Evolutionary conservation across 768 basidiomycete genomes (phyloP).

Genomic region (Auriscalpium orientale): DNA sequence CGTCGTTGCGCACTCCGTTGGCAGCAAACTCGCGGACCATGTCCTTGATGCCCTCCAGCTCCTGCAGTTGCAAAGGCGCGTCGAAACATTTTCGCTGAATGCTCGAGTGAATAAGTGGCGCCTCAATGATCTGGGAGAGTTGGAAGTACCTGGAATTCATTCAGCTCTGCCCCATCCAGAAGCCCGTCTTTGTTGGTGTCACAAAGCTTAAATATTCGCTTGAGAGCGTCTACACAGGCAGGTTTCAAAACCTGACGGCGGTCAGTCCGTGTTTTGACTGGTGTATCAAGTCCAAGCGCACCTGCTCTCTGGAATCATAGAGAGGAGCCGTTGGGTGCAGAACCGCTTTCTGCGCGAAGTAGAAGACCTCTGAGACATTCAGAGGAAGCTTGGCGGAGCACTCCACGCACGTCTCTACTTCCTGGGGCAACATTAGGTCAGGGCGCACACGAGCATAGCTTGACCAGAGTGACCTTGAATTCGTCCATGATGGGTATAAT

Average conservation of each 20-base stretch:
- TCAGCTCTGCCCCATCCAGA: constrained; percentile 83
- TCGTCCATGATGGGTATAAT: constrained; percentile 97
- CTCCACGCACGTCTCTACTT: constrained; percentile 97
- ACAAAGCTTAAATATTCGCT: constrained; percentile 93
- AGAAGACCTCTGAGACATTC: constrained; percentile 96
- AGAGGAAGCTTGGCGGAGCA: constrained; percentile 86
- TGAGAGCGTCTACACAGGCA: constrained; percentile 79
- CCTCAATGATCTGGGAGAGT: neutral
- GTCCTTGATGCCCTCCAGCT: constrained; percentile 93
- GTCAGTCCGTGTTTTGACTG: constrained; percentile 7
- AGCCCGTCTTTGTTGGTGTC: constrained; percentile 93
- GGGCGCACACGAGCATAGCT: neutral
- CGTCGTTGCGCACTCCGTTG: constrained; percentile 66
- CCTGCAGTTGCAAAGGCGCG: constrained; percentile 83
- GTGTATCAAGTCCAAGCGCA: constrained; percentile 30
- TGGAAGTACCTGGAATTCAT: constrained; percentile 83
- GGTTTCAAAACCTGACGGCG: constrained; percentile 75
- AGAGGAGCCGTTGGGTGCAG: constrained; percentile 94
- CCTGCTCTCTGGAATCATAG: constrained; percentile 94
- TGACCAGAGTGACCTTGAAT: constrained; percentile 70
- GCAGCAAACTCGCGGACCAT: constrained; percentile 79
- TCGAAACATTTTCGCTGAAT: constrained; percentile 89
- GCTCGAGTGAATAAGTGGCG: neutral
- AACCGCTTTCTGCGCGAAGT: constrained; percentile 97
- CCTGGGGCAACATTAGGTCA: constrained; percentile 38